Conservation (phyloP, 2,329 filamentous ascomycete species). For the Orbilia oligospora region DNA sequence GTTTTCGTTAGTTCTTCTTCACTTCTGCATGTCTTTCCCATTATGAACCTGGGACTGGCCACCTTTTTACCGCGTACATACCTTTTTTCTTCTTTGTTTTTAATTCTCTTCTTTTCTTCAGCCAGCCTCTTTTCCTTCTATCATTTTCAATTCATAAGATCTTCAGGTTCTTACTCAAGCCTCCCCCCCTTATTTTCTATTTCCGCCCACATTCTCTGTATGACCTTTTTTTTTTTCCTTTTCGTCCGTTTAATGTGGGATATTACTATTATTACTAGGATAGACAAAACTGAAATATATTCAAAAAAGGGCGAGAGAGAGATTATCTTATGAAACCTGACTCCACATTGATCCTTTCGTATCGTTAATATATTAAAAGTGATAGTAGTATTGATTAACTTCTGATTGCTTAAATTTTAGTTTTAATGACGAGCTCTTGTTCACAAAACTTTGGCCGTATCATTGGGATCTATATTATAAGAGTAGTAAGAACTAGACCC, state of each 20-base stretch:
- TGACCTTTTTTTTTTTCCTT: constrained; percentile 1
- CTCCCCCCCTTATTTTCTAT: background rate
- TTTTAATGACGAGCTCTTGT: constrained; percentile 4
- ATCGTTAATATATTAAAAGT: background rate
- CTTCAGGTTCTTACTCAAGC: constrained; percentile 1
- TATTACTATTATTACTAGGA: constrained; percentile 36
- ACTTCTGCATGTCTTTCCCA: constrained; percentile 31
- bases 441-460: background rate
- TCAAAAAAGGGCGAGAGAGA: background rate
- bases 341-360: constrained; percentile 1
- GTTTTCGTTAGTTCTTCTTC: constrained; percentile 53
- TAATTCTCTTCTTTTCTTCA: constrained; percentile 13
- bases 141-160: constrained; percentile 19
- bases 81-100: constrained; percentile 5
- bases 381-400: too few relatives aligned
- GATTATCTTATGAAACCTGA: constrained; percentile 24
- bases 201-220: background rate
- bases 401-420: too few relatives aligned
- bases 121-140: background rate
- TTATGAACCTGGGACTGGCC: constrained; percentile 34
- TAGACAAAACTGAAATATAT: constrained; percentile 27
- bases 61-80: constrained; percentile 29
- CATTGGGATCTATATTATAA: constrained; percentile 1
- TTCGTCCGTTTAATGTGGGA: constrained; percentile 20
- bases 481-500: background rate